Evolutionary conservation across 805 yeast genomes (phyloP), one percentile per base, ranked within the genome.

Genomic region (Metschnikowia picachoensis): DNA sequence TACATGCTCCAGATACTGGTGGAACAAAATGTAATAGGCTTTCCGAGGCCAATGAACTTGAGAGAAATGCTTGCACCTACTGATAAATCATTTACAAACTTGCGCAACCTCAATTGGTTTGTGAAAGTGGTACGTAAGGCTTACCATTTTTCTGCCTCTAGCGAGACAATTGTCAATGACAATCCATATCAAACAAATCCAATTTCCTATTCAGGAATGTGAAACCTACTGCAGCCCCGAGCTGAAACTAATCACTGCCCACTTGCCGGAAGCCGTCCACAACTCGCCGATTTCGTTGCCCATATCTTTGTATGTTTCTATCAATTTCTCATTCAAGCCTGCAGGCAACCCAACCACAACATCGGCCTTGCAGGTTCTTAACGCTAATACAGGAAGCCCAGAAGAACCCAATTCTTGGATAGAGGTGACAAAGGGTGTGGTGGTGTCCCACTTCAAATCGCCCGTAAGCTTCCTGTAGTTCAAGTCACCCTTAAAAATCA

Each of bases 311-410:
- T 87, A 91, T 36, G 68, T 66, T 47, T 75, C 65, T 37, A 79
- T 74, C 52, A 92, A 74, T 59, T 80, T 74, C 56, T 84, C 90
- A 54, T 86, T 87, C 35, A 79, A 68, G 3, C 96, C 97, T 34
- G 72, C 75, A 4, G 76, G 74, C 52, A 94, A 77, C 1, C 95
- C 98, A 35, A 87, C 97, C 44, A 86, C 83, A 7, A 91, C 98
- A 62, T 94, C 99, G 1, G 98, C 97, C 68, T 94, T 94, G 65
- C 96, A 85, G 2, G 98, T 94, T 72, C 99, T 82, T 57, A 94
- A 75, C 30, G 95, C 79, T 48, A 89, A 71, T 27, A 88, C 56
- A 13, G 81, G 82, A 44, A 94, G 70, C 8, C 43, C 83, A 29
- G 82, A 76, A 0, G 65, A 53, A 1, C 85, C 85, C 53, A 92